Evolutionary conservation across 163 green algal genomes (phyloP), one percentile per base, ranked within the genome.

Genomic region (Scenedesmus sp.): DNA sequence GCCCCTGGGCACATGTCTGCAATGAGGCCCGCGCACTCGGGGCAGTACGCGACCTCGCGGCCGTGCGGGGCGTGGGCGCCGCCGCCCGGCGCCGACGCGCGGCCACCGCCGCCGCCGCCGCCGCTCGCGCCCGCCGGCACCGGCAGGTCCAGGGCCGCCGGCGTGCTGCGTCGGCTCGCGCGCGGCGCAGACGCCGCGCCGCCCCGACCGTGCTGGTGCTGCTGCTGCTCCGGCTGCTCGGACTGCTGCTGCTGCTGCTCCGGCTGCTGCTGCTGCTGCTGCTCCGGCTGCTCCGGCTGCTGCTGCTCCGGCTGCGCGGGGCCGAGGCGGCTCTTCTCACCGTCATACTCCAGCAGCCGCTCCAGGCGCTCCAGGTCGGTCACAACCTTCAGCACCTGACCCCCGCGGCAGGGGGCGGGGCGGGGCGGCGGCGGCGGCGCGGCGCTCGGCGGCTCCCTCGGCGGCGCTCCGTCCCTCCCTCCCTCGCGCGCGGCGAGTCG

Each of bases 301-400:
- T 44, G 53, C 11, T 29, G 36, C 56, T 53, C 24, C 45, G 39
- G 56, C 33, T 20, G 47, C 31, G 48, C 29, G 28, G 22, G 50
- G 47, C 22, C 17, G 14, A 65, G 20, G 18, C n/a, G 11, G 28
- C 26, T 54, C 60, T 69, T 76, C 24, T 81, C 74, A 3, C 18
- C 48, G 36, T 83, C 75, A n/a, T 83, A 83, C 56, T 77, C 75
- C 29, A 83, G 54, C 75, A 83, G 75, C 29, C 75, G 64, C 56
- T 83, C 75, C 42, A 83, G 45, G 28, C 75, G 75, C 75, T 83
- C 75, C 10, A 83, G 65, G 45, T 76, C 64, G 10, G 77, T 45
- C 4, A 83, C 50, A 28, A 71, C 71, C 54, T 64, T 63, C 63
- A 82, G 54, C 7, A 82, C 75, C 74, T 81, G 51, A 15, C n/a